Evolutionary conservation across 192 early-diverging fungal genomes (phyloP), one percentile per base, ranked within the genome.

Genomic region (Coemansia umbellata): DNA sequence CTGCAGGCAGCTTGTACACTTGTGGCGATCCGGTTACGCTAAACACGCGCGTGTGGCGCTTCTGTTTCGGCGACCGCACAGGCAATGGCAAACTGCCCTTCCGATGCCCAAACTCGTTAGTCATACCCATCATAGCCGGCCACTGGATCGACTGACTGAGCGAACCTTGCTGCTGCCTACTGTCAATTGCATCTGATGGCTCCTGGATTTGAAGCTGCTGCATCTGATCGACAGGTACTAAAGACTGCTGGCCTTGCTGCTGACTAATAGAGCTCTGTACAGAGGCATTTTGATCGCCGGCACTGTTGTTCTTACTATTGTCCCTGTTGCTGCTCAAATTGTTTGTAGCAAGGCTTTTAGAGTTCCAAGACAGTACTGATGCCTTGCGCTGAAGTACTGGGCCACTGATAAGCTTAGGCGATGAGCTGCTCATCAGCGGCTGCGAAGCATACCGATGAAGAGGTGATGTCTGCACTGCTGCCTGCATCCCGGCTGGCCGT

Each of bases 401-500:
- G 10, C 67, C 47, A 31, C 28, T 47, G 6, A 45, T 4, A 14
- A 41, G 36, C 19, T 48, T 37, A 1, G 40, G 7, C 28, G 36
- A 40, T 15, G 28, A 13, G 24, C 48, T 63, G 27, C 32, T 31
- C 70, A 73, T 73, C 37, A 60, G 55, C 17, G 72, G 72, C 60
- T 69, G 72, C 18, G 72, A 75, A 14, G 72, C 61, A 32, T 55
- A 75, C 14, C 64, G 58, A 47, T 74, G 71, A 26, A 74, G 52
- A 27, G 40, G 37, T 6, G 58, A 24, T 50, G 56, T 26, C 14
- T 63, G 58, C 19, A 55, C 35, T 28, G 58, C 59, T 22, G 64
- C 50, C 9, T 51, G 35, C 27, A 47, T 49, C 28, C 64, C 64
- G 3, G 49, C 45, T 13, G 64, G 64, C n/a, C 64, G 55, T 31